phyloP scores from a whole-genome alignment of 345 rosid species.

The Eucalyptus victrix region DNA sequence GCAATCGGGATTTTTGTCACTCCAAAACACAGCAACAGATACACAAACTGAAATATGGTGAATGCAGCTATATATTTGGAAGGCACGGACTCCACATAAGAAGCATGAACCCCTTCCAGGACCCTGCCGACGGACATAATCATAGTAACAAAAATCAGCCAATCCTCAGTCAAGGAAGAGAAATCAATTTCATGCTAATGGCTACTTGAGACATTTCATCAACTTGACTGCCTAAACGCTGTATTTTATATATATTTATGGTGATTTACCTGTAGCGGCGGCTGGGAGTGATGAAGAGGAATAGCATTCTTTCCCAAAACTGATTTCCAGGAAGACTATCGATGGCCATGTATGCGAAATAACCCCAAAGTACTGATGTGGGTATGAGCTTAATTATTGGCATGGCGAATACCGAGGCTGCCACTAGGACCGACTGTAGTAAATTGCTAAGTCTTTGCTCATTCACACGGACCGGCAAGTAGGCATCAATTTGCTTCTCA shows the following conservation, averaged over 20 bases:
- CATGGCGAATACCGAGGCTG: slow-evolving; percentile 42
- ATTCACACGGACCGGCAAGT: slow-evolving; percentile 75
- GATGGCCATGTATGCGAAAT: slow-evolving; percentile 84
- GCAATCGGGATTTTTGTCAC: slow-evolving; percentile 85
- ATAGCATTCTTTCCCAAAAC: slow-evolving; percentile 66
- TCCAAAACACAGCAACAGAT: slow-evolving; percentile 58
- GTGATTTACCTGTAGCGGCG: slow-evolving; percentile 51
- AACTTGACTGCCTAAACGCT: background rate
- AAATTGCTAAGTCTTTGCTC: slow-evolving; percentile 83
- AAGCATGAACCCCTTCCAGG: slow-evolving; percentile 56
- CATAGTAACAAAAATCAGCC: background rate
- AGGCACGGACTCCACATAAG: slow-evolving; percentile 71
- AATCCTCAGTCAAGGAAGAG: background rate
- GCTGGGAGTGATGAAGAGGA: slow-evolving; percentile 46
- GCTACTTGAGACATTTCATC: background rate
- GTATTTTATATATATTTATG: background rate
- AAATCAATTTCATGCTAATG: background rate
- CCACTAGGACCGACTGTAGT: slow-evolving; percentile 65
- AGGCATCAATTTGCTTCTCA: slow-evolving; percentile 69
- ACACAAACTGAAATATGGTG: slow-evolving; percentile 50
- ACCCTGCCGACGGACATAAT: slow-evolving; percentile 28
- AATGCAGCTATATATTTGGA: slow-evolving; percentile 37
- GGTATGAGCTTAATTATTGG: slow-evolving; percentile 73
- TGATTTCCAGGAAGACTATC: slow-evolving; percentile 91
- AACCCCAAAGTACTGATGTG: slow-evolving; percentile 80